Conservation (phyloP, 306 rosid species). For the peach (Prunus persica) region Prunus_persica_NCBIv2 NC_034011.1:6573001-6573500, state of each 20-base stretch:
- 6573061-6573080: conserved; percentile 40
- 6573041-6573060: conserved; percentile 35
- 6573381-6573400: not conserved
- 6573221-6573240: not conserved
- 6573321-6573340: conserved; percentile 7
- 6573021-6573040: conserved; percentile 33
- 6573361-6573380: not conserved
- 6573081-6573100: conserved; percentile 61
- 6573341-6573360: not conserved
- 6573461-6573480: conserved; percentile 4
- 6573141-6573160: conserved; percentile 31
- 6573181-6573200: not conserved
- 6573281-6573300: not conserved
- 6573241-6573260: conserved; percentile 43
- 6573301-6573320: conserved; percentile 37
- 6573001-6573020: conserved; percentile 49
- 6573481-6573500: not conserved
- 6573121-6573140: conserved; percentile 37
- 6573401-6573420: conserved; percentile 28
- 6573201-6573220: not conserved
- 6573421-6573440: conserved; percentile 13
- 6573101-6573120: conserved; percentile 66
- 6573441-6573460: not conserved
- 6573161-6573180: conserved; percentile 69
- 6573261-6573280: conserved; percentile 26